Evolutionary conservation across 805 yeast species (phyloP).

Genomic region (Gaillardinia entomophila): DNA sequence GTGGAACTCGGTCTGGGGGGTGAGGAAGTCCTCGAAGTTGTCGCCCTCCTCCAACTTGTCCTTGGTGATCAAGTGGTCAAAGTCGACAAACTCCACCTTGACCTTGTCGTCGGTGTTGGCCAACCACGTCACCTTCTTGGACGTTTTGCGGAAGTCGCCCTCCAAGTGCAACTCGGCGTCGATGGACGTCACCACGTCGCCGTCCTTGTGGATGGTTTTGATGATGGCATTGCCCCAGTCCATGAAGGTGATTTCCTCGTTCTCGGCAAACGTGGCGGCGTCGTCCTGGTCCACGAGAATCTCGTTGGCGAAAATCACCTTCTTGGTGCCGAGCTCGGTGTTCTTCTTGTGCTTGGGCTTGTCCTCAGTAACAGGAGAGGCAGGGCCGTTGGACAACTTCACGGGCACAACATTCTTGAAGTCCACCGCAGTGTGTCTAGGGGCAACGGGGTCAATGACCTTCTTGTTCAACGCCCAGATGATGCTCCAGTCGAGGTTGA

Average conservation of each 20-base stretch:
- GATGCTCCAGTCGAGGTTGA: constrained; percentile 94
- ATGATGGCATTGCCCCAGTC: constrained; percentile 97
- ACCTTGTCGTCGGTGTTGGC: constrained; percentile 73
- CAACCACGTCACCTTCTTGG: constrained; percentile 92
- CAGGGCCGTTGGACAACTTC: constrained; percentile 64
- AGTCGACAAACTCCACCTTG: constrained; percentile 76
- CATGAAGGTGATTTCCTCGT: constrained; percentile 96
- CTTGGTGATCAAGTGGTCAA: constrained; percentile 91
- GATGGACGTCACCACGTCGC: constrained; percentile 51
- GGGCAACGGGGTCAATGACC: constrained; percentile 94
- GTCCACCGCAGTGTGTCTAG: constrained; percentile 85
- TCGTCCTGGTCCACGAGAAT: constrained; percentile 84
- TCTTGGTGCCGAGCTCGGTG: constrained; percentile 81
- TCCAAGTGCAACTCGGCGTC: constrained; percentile 81
- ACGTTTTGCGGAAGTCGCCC: constrained; percentile 96
- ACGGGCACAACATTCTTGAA: constrained; percentile 63
- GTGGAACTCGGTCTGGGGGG: constrained; percentile 82
- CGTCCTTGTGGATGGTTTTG: constrained; percentile 61
- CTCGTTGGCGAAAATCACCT: constrained; percentile 59
- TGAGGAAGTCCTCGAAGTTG: constrained; percentile 85
- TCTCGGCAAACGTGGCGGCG: constrained; percentile 58
- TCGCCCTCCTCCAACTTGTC: constrained; percentile 94
- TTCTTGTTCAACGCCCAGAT: constrained; percentile 98
- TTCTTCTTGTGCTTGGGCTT: constrained; percentile 95
- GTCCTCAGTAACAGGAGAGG: constrained; percentile 54